Evolutionary conservation across 306 rosid species (phyloP).

Genomic region (Dryas drummondii): DNA sequence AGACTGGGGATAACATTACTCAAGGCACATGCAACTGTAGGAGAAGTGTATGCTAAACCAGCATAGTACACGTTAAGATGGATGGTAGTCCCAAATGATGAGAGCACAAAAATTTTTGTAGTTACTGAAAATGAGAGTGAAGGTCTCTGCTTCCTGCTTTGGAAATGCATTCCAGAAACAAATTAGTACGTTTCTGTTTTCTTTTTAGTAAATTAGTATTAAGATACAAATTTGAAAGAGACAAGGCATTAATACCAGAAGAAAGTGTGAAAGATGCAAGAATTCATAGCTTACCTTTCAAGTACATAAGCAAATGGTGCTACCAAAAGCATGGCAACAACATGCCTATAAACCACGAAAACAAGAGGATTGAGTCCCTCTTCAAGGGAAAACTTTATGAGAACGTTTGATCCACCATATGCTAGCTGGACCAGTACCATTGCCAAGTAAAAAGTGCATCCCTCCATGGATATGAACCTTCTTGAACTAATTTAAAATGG

Average conservation of each 20-base stretch:
- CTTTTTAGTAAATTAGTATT: too few relatives aligned
- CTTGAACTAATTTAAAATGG: background rate
- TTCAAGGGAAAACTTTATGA: conserved; percentile 22
- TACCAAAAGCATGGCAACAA: conserved; percentile 29
- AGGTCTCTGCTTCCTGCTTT: conserved; percentile 35
- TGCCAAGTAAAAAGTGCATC: conserved; percentile 11
- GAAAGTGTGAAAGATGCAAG: background rate
- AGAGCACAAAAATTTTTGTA: conserved; percentile 29
- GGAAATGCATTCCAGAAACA: background rate
- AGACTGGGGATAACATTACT: conserved; percentile 35
- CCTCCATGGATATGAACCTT: conserved; percentile 9
- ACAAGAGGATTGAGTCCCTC: conserved; percentile 35
- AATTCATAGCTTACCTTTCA: conserved; percentile 23
- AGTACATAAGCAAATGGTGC: conserved; percentile 29
- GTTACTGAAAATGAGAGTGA: conserved; percentile 21
- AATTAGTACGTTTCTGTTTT: background rate
- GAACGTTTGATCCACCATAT: conserved; percentile 16
- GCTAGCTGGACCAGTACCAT: conserved; percentile 26
- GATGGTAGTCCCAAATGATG: conserved; percentile 39
- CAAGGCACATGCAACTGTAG: conserved; percentile 36
- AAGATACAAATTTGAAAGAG: too few relatives aligned
- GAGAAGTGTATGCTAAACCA: conserved; percentile 34
- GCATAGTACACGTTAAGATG: conserved; percentile 33
- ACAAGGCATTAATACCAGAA: too few relatives aligned
- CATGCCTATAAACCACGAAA: conserved; percentile 37